Base-by-base conservation (phyloP, 148 eudicot genomes). In the Talinum fruticosum region DNA sequence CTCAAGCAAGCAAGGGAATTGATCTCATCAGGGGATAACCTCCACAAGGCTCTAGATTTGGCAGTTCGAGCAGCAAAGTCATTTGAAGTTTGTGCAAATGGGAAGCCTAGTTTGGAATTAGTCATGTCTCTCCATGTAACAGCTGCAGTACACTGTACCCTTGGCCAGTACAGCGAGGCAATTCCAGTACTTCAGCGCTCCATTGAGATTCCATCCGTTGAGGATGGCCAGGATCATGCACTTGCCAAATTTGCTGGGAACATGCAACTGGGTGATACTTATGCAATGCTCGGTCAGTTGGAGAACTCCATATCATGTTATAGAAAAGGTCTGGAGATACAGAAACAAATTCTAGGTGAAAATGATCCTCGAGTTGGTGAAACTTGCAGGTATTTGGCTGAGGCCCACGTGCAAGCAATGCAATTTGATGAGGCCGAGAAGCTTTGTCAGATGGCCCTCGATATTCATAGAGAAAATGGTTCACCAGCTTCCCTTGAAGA, bases 221-320 rank as follows among this genome's bases (percentile, higher is more conserved):
- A 90, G 62, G 91, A 89, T 80, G 95, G 92, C 49, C 86, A 90
- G 77, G 90, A 89, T 73, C 91, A 93, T 24, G 95, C 97, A 19
- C 98, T 96, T 78, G 98, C 99, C 76, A 96, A 90, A 86, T 96
- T 96, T 80, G 93, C 99, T 2, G 99, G 99, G 36, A 84, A 90
- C 87, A 96, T 96, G 99, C 99, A 96, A 82, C 82, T 96, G 71
- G 99, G 99, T 30, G 99, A 96, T 78, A 93, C 99, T 78, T 90
- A 86, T 69, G 91, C 93, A 5, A 89, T 96, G 90, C 70, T 96
- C 83, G 99, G 99, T 28, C 97, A 87, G 35, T 89, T 93, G 47
- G 97, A 89, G 85, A 88, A 87, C 78, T 91, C 99, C 7, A 89
- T 96, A 77, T 72, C 77, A 5, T 89, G 87, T 76, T 96, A 93